Evolutionary conservation across 768 basidiomycete species (phyloP).

Genomic region (Leccinum rimulosum): DNA sequence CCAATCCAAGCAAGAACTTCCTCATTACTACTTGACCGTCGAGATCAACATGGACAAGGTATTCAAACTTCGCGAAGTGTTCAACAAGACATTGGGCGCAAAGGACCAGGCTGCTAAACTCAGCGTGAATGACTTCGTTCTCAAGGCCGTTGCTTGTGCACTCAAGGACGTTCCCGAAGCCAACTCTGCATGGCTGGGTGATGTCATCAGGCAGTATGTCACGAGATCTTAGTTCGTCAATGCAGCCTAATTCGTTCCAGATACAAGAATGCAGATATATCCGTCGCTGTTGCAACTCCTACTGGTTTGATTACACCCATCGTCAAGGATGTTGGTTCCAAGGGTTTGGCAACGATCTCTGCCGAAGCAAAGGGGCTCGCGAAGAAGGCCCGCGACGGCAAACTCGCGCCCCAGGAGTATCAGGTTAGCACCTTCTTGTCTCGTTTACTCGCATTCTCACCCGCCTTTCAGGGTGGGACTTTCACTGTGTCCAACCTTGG

Average conservation of each 20-base stretch:
- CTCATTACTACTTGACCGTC: slow-evolving; percentile 95
- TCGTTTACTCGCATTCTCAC: slow-evolving; percentile 1
- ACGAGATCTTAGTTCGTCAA: not conserved
- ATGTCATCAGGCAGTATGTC: slow-evolving; percentile 88
- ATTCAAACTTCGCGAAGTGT: slow-evolving; percentile 89
- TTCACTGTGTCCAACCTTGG: slow-evolving; percentile 99
- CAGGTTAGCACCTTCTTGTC: slow-evolving; percentile 52
- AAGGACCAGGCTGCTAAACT: slow-evolving; percentile 91
- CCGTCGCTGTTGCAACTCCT: slow-evolving; percentile 94
- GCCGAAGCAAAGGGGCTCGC: slow-evolving; percentile 90
- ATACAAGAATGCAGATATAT: slow-evolving; percentile 97
- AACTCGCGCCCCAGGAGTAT: slow-evolving; percentile 92
- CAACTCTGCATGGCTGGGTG: slow-evolving; percentile 97
- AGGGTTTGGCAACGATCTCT: slow-evolving; percentile 92
- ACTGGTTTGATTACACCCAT: slow-evolving; percentile 97
- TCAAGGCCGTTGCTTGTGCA: slow-evolving; percentile 91
- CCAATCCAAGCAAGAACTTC: slow-evolving; percentile 92
- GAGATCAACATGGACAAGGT: slow-evolving; percentile 97
- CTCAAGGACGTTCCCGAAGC: slow-evolving; percentile 94
- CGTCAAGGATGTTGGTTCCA: slow-evolving; percentile 87
- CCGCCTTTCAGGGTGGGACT: slow-evolving; percentile 71
- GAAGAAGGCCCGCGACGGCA: slow-evolving; percentile 94
- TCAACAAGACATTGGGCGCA: slow-evolving; percentile 85
- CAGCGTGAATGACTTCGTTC: slow-evolving; percentile 96
- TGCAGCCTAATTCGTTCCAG: slow-evolving; percentile 35